Base-by-base conservation (phyloP, 352 stramenopile genomes). In the Globisporangium iwayamae region DNA sequence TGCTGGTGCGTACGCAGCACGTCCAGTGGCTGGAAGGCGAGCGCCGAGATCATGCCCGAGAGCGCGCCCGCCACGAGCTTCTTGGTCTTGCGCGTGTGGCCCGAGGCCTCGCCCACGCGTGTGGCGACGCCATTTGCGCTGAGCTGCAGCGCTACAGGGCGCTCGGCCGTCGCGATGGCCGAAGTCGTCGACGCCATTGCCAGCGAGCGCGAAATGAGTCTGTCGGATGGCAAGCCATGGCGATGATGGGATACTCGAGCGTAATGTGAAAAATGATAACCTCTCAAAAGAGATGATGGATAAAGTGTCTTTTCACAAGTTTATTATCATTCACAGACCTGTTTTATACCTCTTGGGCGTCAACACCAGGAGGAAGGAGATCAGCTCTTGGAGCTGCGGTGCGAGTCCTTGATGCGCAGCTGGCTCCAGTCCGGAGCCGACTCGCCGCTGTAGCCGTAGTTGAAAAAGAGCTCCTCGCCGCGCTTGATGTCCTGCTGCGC, bases 1-100 rank as follows among this genome's bases (percentile, higher is more conserved):
- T 96, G 87, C 54, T 96, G 87, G 54, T 91, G 83, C 25, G 87
- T 96, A 48, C 85, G 83, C 61, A 96, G 69, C 60, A 96, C 87
- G 50, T 96, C 87, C 18, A 96, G 72, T 18, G 87, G 87, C 71
- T 96, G 87, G 70, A 96, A 95, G 30, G 82, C 81, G 46, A 95
- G 70, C 62, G 86, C 86, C 25, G 86, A 93, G 58, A 92, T 73
- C 71, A 91, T 88, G 38, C 86, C 86, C 1, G 84, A 92, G 25
- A 91, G 60, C 13, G 81, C 86, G 34, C 86, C 86, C 3, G 81
- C 80, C 62, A 76, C 54, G 18, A 94, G 72, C 69, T 91, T 92
- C 70, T 87, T 90, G 36, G 78, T 85, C 68, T 89, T 91, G 69
- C 62, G 71, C 43, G 63, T 69, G 47, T 72, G 54, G 14, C 66